A percentile compares a stretch with the other conserved stretches of the same genome.
Conservation (phyloP, 176 grass and related monocot species). For the Phyllostachys edulis region DNA sequence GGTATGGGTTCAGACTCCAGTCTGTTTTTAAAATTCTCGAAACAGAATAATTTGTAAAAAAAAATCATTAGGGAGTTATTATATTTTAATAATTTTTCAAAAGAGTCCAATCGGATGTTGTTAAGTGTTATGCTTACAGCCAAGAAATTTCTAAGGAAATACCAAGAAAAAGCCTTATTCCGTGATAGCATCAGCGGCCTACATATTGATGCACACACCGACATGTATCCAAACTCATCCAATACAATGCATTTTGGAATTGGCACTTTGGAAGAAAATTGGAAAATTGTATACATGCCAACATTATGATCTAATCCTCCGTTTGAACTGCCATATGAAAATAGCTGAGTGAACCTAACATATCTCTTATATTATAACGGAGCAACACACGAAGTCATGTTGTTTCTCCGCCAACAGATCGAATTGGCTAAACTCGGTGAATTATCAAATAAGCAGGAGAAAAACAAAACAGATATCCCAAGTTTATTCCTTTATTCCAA, state of each 20-base stretch:
- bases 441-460: not conserved
- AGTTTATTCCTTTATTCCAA: conserved; percentile 31
- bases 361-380: not conserved
- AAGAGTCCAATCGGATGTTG: not conserved
- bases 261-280: not conserved
- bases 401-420: not conserved
- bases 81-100: not conserved
- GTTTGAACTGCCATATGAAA: not conserved
- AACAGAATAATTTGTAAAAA: not conserved
- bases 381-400: not conserved
- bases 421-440: not conserved
- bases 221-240: not conserved
- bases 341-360: not conserved
- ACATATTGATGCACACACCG: not conserved
- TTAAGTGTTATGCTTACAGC: not conserved
- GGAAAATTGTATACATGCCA: not conserved
- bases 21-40: conserved; percentile 14
- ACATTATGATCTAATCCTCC: not conserved
- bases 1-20: conserved; percentile 37
- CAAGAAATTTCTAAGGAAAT: not conserved
- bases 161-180: not conserved
- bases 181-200: not conserved
- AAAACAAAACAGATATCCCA: not conserved
- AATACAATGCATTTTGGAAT: not conserved
- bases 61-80: not conserved